A percentile compares a stretch with the other conserved stretches of the same genome.
These are phyloP conservation scores for Cylindrodendrum hubeiense DNA, from an alignment of 2,329 filamentous ascomycete genomes.

Conservation along the genomic window DNA sequence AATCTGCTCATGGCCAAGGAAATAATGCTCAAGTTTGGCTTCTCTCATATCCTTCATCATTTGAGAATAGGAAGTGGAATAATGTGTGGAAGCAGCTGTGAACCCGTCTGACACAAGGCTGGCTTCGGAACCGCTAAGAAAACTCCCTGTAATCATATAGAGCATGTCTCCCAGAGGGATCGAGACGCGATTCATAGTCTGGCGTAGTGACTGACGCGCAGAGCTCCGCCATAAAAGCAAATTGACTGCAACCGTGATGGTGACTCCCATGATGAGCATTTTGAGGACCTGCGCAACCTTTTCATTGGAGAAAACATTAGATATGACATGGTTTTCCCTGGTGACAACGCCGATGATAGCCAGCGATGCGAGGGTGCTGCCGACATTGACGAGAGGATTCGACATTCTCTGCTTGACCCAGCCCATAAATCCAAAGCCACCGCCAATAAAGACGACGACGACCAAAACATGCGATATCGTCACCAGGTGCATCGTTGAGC, in stretches of 20 bases:
- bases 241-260: conserved; percentile 78
- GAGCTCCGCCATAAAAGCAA: conserved; percentile 83
- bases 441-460: conserved; percentile 85
- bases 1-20: conserved; percentile 82
- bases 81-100: conserved; percentile 69
- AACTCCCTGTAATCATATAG: conserved; percentile 82
- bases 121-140: conserved; percentile 84
- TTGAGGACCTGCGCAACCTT: conserved; percentile 87
- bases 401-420: conserved; percentile 87
- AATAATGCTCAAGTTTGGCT: conserved; percentile 89
- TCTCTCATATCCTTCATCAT: conserved; percentile 85
- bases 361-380: conserved; percentile 86
- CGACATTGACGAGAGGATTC: conserved; percentile 84
- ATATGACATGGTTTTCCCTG: conserved; percentile 89
- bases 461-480: conserved; percentile 83
- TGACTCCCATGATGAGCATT: conserved; percentile 83
- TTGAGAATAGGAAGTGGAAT: conserved; percentile 74
- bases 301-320: conserved; percentile 83
- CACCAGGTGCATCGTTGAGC: conserved; percentile 73
- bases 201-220: conserved; percentile 78
- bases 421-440: conserved; percentile 86
- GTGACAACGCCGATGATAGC: conserved; percentile 91
- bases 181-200: conserved; percentile 79
- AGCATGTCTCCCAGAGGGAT: conserved; percentile 85
- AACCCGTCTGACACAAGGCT: conserved; percentile 78